Evolutionary conservation across 2,329 filamentous ascomycete species (phyloP), one percentile per base, ranked within the genome.

Genomic region (Stemphylium lycopersici): DNA sequence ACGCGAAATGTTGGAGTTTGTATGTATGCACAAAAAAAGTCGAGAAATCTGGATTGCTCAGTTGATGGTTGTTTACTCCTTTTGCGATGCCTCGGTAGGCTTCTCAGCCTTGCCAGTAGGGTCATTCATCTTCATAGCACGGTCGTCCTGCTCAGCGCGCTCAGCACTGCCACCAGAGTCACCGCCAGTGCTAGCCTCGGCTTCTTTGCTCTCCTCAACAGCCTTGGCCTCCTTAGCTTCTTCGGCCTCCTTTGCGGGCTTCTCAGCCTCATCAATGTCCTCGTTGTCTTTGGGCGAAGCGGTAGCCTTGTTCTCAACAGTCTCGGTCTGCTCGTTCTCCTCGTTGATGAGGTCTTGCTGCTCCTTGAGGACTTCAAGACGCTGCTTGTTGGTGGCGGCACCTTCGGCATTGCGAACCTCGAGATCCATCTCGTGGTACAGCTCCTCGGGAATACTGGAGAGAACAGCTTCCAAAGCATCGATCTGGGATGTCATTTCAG

Each of bases 401-500:
- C 95, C 95, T 79, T 99, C 95, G 43, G 93, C 93, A 58, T 89
- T 96, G 83, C 97, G 91, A 8, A 99, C 92, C 80, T 99, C 95
- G 29, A 99, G 89, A 78, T 98, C 95, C 61, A 99, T 97, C 81
- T 99, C 95, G 82, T 99, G 95, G 90, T 96, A 99, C 36, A 99
- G 84, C 77, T 99, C 95, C 77, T 99, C 95, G 3, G 95, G 95
- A 59, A 99, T 98, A 56, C 90, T 93, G 36, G 91, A 96, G 36
- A 99, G 82, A 4, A 99, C 95, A 50, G 92, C 90, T 56, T 93
- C 91, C 43, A 99, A 85, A 0, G 95, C 92, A 64, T 97, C 93
- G 55, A 99, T 92, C 79, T 98, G 93, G 58, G 86, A 90, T 29
- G 90, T 87, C 68, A 95, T 90, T 69, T 96, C 91, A 43, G 83